These are phyloP conservation scores for Salvia sclarea DNA, from an alignment of 305 asterid species.

Conservation along the genomic window DNA sequence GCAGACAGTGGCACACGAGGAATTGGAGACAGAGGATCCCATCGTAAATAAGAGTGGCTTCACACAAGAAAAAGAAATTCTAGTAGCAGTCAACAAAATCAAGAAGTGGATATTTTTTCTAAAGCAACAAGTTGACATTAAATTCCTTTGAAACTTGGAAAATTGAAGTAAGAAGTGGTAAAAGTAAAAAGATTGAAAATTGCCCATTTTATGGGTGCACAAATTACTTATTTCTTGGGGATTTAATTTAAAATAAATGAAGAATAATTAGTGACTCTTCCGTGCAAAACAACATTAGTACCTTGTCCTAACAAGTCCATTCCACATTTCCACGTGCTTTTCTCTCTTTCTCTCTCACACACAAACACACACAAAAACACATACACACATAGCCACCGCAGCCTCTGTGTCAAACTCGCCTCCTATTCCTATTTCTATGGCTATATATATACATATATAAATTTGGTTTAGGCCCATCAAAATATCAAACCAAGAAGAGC, in stretches of 20 bases:
- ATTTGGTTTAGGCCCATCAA: conserved; percentile 4
- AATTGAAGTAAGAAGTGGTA: no score
- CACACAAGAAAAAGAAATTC: background rate
- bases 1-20: no score
- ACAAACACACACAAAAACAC: background rate
- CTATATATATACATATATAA: conserved; percentile 14
- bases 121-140: background rate
- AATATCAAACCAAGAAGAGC: conserved; percentile 7
- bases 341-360: conserved; percentile 13
- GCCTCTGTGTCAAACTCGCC: conserved; percentile 30
- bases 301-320: conserved; percentile 36
- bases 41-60: background rate
- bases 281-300: conserved; percentile 23
- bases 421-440: no score
- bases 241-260: background rate
- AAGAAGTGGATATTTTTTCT: background rate
- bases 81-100: background rate
- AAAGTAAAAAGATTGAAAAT: no score
- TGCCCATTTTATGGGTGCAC: background rate
- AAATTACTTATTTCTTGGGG: background rate
- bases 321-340: conserved; percentile 40
- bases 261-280: background rate
- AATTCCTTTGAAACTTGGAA: background rate
- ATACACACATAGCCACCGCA: background rate
- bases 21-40: no score